Percentiles rank a stretch among this genome's conserved stretches.
Conservation (phyloP, 1,284 basidiomycete species). For the Golubevia pallescens region DNA sequence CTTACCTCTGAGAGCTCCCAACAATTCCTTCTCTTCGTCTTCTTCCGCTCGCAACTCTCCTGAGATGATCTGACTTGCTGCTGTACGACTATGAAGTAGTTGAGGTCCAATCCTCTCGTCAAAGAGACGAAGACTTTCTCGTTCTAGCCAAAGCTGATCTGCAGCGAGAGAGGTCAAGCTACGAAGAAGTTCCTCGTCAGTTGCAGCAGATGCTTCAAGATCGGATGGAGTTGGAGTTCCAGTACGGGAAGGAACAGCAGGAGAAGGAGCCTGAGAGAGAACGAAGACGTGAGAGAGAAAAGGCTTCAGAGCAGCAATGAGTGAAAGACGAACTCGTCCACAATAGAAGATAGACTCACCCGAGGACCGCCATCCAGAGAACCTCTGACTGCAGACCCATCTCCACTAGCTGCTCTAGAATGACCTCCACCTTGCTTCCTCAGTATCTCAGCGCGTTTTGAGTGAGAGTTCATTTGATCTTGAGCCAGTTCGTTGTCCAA, state of each 20-base stretch:
- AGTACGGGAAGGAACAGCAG: slow-evolving; percentile 3
- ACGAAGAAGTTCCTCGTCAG: slow-evolving; percentile 3
- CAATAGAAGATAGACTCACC: slow-evolving; percentile 2
- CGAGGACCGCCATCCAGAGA: slow-evolving; percentile 4
- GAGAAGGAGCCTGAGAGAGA: neutral
- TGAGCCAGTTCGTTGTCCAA: slow-evolving; percentile 19
- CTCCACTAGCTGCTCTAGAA: slow-evolving; percentile 2
- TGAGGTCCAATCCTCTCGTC: slow-evolving; percentile 2
- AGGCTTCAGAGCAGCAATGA: neutral
- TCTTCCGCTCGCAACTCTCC: too few species aligned
- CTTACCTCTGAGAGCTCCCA: too few species aligned
- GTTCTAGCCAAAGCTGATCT: slow-evolving; percentile 10
- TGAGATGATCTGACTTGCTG: too few species aligned
- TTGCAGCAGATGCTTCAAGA: neutral
- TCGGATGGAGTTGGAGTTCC: slow-evolving; percentile 7
- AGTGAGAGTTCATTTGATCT: slow-evolving; percentile 7
- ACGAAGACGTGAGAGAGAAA: neutral
- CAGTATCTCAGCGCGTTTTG: slow-evolving; percentile 1
- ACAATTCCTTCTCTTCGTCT: too few species aligned
- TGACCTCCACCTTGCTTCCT: slow-evolving; percentile 7
- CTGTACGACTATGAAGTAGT: too few species aligned
- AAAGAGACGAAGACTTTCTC: neutral
- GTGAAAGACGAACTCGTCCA: neutral
- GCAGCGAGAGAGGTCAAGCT: slow-evolving; percentile 12
- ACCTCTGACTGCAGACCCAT: neutral